A percentile compares a stretch with the other conserved stretches of the same genome.
These are phyloP conservation scores for Fraxinus albicans DNA, from an alignment of 305 asterid genomes.

Conservation along the genomic window DNA sequence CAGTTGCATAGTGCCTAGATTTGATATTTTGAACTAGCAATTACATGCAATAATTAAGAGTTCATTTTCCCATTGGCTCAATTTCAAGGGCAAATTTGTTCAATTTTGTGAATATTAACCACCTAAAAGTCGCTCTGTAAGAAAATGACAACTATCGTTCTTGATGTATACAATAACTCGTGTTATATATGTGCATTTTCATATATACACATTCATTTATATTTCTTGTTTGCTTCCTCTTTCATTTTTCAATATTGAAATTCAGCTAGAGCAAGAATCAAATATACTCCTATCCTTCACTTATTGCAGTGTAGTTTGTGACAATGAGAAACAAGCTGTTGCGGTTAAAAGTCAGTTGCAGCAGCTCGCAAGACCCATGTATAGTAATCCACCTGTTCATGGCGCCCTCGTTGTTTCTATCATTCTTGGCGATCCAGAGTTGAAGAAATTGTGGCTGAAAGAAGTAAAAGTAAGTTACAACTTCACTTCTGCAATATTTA, in stretches of 20 bases:
- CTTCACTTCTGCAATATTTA: neutral
- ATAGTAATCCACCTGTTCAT: slow-evolving; percentile 97
- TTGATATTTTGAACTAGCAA: neutral
- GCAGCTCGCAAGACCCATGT: slow-evolving; percentile 98
- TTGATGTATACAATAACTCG: neutral
- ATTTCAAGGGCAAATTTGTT: neutral
- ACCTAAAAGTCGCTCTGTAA: neutral
- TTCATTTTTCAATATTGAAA: neutral
- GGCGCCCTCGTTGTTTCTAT: slow-evolving; percentile 83
- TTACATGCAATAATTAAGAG: neutral
- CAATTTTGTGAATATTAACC: neutral
- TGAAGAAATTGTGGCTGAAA: slow-evolving; percentile 81
- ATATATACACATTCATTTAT: neutral
- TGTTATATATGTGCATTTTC: neutral
- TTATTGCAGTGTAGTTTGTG: slow-evolving; percentile 77
- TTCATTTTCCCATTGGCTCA: neutral
- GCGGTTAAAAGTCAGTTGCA: slow-evolving; percentile 97
- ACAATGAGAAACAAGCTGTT: slow-evolving; percentile 87
- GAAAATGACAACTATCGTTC: neutral
- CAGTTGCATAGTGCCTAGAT: neutral
- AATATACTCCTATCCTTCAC: slow-evolving; percentile 9
- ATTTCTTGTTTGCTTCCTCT: neutral
- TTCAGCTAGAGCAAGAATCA: neutral
- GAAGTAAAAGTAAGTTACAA: slow-evolving; percentile 74
- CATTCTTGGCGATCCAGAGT: slow-evolving; percentile 77